phyloP scores from a whole-genome alignment of 768 basidiomycete species.

The Podaxis carcinomalis region DNA sequence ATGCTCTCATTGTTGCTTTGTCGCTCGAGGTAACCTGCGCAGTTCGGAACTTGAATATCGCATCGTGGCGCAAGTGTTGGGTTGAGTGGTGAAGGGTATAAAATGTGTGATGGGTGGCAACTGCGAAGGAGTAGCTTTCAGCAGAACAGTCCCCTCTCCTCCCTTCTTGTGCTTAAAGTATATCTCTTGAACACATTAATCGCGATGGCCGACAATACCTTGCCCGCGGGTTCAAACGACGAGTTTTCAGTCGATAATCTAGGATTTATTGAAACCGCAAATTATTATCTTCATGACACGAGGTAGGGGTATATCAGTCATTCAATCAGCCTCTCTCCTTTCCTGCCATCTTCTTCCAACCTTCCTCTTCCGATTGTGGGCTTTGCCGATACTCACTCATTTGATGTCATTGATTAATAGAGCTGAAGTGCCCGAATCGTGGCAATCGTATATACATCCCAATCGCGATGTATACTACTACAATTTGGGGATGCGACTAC shows the following conservation, averaged over 20 bases:
- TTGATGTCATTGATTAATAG: constrained; percentile 13
- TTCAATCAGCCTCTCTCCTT: constrained; percentile 9
- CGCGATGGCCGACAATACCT: background rate
- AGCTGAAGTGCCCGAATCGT: constrained; percentile 20
- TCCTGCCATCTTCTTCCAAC: constrained; percentile 4
- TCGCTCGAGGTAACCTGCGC: background rate
- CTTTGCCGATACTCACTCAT: constrained; percentile 8
- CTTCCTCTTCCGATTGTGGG: background rate
- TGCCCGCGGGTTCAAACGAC: background rate
- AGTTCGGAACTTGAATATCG: background rate
- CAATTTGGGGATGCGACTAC: constrained; percentile 28
- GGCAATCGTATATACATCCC: constrained; percentile 36
- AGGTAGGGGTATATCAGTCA: constrained; percentile 13
- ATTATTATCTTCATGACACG: constrained; percentile 14
- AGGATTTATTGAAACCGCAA: constrained; percentile 16
- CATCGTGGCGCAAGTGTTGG: background rate
- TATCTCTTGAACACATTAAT: background rate
- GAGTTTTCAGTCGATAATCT: background rate
- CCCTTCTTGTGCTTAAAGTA: background rate
- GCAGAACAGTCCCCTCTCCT: background rate
- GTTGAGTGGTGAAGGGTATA: background rate
- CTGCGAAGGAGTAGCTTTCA: background rate
- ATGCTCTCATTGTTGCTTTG: background rate
- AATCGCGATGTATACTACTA: constrained; percentile 44
- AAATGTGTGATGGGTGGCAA: background rate